phyloP scores from a whole-genome alignment of 2,329 filamentous ascomycete species.

The Aspergillus piperis region DNA sequence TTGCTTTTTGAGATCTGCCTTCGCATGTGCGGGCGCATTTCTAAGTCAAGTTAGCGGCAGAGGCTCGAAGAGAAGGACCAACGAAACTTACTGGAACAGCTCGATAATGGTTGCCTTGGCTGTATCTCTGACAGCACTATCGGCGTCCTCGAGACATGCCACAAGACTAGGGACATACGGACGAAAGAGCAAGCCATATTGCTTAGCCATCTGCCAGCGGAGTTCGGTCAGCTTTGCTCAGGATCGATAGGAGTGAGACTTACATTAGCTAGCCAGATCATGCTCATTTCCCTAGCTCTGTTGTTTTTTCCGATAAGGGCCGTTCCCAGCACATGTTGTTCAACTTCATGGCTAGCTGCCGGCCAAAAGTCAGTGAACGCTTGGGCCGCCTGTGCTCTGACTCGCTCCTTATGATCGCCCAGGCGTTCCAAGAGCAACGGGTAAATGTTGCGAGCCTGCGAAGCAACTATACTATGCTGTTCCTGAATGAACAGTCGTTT shows the following conservation, averaged over 20 bases:
- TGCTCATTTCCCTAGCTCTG: constrained; percentile 78
- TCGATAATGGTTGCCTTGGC: constrained; percentile 84
- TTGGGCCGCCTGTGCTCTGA: constrained; percentile 72
- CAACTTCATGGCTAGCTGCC: constrained; percentile 70
- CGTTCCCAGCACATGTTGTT: constrained; percentile 74
- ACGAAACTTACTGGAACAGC: constrained; percentile 68
- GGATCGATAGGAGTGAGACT: constrained; percentile 21
- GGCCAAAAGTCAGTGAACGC: constrained; percentile 76
- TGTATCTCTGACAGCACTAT: constrained; percentile 80
- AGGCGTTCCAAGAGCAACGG: constrained; percentile 79
- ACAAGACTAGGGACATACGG: constrained; percentile 80
- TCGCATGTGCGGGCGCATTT: constrained; percentile 76
- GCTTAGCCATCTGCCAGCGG: constrained; percentile 69
- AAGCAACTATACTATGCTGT: constrained; percentile 68
- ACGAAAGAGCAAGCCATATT: constrained; percentile 77
- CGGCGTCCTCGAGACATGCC: constrained; percentile 84
- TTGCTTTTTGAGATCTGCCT: constrained; percentile 85
- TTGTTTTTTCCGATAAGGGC: constrained; percentile 79
- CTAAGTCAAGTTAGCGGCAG: constrained; percentile 43
- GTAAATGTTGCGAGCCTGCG: constrained; percentile 69
- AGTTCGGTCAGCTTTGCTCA: constrained; percentile 13
- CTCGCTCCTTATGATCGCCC: constrained; percentile 84
- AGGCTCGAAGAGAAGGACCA: neutral
- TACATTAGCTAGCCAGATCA: constrained; percentile 83
- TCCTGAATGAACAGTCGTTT: constrained; percentile 86